Evolutionary conservation across 2,329 filamentous ascomycete genomes (phyloP).

Genomic region (Zymoseptoria passerinii): DNA sequence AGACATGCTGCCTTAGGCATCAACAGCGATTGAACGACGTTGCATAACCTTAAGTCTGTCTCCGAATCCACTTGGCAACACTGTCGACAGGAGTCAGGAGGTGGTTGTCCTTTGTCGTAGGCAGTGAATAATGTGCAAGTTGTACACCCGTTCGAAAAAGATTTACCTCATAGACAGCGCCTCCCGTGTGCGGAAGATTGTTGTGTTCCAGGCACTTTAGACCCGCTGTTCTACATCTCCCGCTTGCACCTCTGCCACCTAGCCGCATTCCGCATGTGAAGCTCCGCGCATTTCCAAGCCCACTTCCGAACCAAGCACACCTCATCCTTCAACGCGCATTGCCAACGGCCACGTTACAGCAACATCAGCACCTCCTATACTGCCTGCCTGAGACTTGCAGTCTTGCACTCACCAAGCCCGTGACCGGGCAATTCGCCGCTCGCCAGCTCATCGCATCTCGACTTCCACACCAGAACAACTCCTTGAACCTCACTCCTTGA

Average conservation of each 20-base stretch:
- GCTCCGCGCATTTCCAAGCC: background rate
- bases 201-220: no score
- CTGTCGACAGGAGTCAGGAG: background rate
- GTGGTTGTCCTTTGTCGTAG: background rate
- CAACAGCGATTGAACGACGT: background rate
- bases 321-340: background rate
- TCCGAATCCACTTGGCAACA: background rate
- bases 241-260: background rate
- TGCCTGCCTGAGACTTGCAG: background rate
- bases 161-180: no score
- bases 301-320: background rate
- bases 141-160: background rate
- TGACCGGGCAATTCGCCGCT: background rate
- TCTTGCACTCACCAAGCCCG: background rate
- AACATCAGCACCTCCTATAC: background rate
- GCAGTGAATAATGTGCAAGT: background rate
- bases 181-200: no score
- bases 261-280: constrained; percentile 5
- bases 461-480: background rate
- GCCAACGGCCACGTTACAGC: background rate
- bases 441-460: background rate
- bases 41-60: background rate
- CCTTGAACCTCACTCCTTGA: background rate
- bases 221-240: background rate
- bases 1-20: background rate